A percentile compares a stretch with the other conserved stretches of the same genome.
Conservation (phyloP, 768 basidiomycete species). For the Mycena capillaripes region DNA sequence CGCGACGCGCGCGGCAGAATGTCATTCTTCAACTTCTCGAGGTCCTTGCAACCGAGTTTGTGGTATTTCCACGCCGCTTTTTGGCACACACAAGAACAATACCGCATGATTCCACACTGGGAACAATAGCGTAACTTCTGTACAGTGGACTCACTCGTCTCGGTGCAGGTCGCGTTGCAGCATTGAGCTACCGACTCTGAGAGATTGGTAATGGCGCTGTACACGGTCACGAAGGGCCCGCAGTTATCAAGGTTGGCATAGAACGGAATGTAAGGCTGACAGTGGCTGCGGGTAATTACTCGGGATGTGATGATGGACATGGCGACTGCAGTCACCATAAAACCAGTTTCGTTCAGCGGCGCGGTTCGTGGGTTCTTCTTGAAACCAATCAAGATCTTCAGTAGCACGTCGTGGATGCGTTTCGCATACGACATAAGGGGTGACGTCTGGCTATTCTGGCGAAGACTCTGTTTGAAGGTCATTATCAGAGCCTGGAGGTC, state of each 20-base stretch:
- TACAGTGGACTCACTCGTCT: constrained; percentile 13
- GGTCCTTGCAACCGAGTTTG: constrained; percentile 20
- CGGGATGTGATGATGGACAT: neutral
- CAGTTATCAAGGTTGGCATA: neutral
- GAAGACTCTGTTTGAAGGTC: constrained; percentile 17
- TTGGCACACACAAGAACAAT: constrained; percentile 17
- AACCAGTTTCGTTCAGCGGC: neutral
- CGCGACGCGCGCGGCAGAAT: neutral
- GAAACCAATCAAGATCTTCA: neutral
- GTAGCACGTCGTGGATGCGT: constrained; percentile 8
- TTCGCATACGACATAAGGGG: neutral
- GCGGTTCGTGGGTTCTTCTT: neutral
- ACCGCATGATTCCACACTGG: constrained; percentile 20
- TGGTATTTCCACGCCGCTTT: constrained; percentile 21
- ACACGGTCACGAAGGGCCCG: neutral
- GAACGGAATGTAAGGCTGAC: neutral
- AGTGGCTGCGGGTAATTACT: neutral
- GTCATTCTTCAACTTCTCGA: constrained; percentile 16
- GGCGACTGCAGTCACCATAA: neutral
- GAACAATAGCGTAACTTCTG: constrained; percentile 19
- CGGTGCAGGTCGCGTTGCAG: constrained; percentile 10
- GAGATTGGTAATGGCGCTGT: neutral
- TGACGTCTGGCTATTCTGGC: neutral
- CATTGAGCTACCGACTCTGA: constrained; percentile 11
- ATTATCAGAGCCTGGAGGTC: neutral